Percentiles rank a stretch among this genome's conserved stretches.
Evolutionary conservation across 2,329 filamentous ascomycete genomes (phyloP).

Genomic region (Phaeosphaeria sp.): DNA sequence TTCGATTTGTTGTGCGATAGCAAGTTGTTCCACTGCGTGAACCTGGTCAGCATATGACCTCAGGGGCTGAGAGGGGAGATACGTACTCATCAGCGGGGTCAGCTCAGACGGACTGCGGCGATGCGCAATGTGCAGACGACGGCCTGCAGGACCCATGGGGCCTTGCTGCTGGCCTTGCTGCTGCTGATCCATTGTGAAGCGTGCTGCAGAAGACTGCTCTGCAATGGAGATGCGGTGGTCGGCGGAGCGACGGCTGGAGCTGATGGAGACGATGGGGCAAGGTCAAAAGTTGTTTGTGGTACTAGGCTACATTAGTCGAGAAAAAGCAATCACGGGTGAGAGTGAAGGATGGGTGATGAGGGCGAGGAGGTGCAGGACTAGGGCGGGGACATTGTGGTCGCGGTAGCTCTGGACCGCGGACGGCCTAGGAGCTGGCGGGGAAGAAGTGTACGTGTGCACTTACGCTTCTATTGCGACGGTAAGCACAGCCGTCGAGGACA

Average conservation of each 20-base stretch:
- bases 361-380: constrained; percentile 9
- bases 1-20: constrained; percentile 98
- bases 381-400: constrained; percentile 16
- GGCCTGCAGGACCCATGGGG: constrained; percentile 74
- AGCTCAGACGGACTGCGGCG: constrained; percentile 96
- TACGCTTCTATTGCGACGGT: constrained; percentile 33
- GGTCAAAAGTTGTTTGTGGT: constrained; percentile 25
- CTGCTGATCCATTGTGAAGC: constrained; percentile 56
- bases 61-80: constrained; percentile 6
- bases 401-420: constrained; percentile 24
- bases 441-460: constrained; percentile 18
- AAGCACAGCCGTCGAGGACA: constrained; percentile 27
- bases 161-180: constrained; percentile 56
- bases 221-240: constrained; percentile 21
- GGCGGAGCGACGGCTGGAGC: constrained; percentile 31
- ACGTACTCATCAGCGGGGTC: constrained; percentile 97
- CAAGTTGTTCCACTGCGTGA: constrained; percentile 86
- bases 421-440: constrained; percentile 34
- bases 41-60: constrained; percentile 29
- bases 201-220: constrained; percentile 28
- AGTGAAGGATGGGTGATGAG: constrained; percentile 5
- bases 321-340: background rate
- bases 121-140: constrained; percentile 95
- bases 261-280: constrained; percentile 19
- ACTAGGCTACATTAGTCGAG: constrained; percentile 34